Evolutionary conservation across 2,329 filamentous ascomycete species (phyloP).

Genomic region (Macrophomina tecta): DNA sequence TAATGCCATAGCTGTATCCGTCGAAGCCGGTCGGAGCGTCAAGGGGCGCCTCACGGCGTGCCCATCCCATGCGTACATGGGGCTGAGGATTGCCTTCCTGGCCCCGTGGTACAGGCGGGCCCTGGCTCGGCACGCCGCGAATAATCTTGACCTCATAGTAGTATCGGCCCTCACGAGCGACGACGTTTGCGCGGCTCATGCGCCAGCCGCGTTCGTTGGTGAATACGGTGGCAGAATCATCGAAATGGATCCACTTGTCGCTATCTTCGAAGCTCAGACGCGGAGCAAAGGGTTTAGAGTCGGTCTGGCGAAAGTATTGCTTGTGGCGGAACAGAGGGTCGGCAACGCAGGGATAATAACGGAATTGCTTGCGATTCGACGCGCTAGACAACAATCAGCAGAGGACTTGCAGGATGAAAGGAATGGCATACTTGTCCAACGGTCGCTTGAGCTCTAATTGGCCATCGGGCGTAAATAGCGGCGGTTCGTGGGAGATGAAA

Average conservation of each 20-base stretch:
- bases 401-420: not conserved
- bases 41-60: constrained; percentile 77
- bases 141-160: constrained; percentile 95
- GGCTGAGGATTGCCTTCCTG: constrained; percentile 57
- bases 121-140: constrained; percentile 67
- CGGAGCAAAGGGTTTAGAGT: constrained; percentile 80
- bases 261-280: constrained; percentile 93
- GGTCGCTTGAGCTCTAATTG: constrained; percentile 54
- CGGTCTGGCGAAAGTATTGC: constrained; percentile 87
- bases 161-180: constrained; percentile 84
- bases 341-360: constrained; percentile 89
- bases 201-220: constrained; percentile 94
- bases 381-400: constrained; percentile 44
- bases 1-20: constrained; percentile 91
- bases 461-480: constrained; percentile 51
- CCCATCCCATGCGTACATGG: constrained; percentile 83
- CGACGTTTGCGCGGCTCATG: constrained; percentile 88
- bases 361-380: constrained; percentile 74
- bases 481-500: constrained; percentile 55
- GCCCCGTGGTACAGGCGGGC: constrained; percentile 45
- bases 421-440: constrained; percentile 48
- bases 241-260: constrained; percentile 81
- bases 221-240: constrained; percentile 74
- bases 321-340: constrained; percentile 86
- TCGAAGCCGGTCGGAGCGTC: constrained; percentile 87